phyloP scores from a whole-genome alignment of 768 basidiomycete species.

The Agaricus sinodeliciosus region DNA sequence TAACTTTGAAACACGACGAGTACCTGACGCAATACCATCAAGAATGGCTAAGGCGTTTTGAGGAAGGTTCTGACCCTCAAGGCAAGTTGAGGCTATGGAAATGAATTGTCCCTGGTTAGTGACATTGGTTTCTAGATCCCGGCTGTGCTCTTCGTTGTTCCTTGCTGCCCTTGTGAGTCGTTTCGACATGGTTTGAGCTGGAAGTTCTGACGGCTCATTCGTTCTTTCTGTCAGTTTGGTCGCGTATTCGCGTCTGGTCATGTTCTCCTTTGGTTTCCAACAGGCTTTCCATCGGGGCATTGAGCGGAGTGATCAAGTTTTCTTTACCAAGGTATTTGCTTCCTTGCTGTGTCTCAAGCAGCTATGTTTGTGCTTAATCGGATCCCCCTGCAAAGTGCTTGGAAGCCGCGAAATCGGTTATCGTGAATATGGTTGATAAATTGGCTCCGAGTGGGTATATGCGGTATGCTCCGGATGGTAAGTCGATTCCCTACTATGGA shows the following conservation, averaged over 20 bases:
- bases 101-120: background rate
- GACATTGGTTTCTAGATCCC: slow-evolving; percentile 34
- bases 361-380: background rate
- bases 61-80: slow-evolving; percentile 49
- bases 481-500: slow-evolving; percentile 9
- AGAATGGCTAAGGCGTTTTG: slow-evolving; percentile 61
- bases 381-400: slow-evolving; percentile 42
- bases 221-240: slow-evolving; percentile 43
- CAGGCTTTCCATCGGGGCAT: slow-evolving; percentile 72
- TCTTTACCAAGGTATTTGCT: slow-evolving; percentile 55
- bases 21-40: slow-evolving; percentile 51
- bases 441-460: slow-evolving; percentile 70
- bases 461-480: slow-evolving; percentile 75
- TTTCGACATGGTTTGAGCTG: background rate
- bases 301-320: slow-evolving; percentile 52
- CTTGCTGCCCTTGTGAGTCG: slow-evolving; percentile 68
- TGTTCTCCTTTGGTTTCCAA: slow-evolving; percentile 85
- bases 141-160: slow-evolving; percentile 55
- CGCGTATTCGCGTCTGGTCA: slow-evolving; percentile 72
- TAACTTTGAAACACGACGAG: slow-evolving; percentile 56
- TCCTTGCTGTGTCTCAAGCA: background rate
- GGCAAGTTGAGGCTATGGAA: slow-evolving; percentile 28
- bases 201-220: background rate
- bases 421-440: slow-evolving; percentile 56
- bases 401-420: slow-evolving; percentile 61